Percentiles rank a stretch among this genome's conserved stretches.
Conservation (phyloP, 495 filamentous ascomycete species). For the Hypoxylon subgilvum region DNA sequence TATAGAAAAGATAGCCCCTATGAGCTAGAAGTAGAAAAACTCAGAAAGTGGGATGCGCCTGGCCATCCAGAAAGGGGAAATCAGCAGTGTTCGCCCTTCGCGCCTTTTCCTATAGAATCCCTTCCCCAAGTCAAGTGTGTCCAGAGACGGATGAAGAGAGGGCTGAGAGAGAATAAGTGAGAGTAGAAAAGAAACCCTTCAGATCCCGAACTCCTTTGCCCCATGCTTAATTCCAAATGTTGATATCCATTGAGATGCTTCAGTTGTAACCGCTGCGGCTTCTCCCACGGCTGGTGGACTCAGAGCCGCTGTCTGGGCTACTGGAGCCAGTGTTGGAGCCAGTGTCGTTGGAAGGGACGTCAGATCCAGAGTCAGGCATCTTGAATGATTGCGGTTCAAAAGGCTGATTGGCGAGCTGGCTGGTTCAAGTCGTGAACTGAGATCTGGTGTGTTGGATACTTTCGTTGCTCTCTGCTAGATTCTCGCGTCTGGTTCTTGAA, state of each 20-base stretch:
- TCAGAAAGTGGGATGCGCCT: background rate
- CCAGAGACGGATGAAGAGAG: background rate
- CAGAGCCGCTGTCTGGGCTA: conserved; percentile 23
- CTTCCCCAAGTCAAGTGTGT: background rate
- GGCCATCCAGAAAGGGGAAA: background rate
- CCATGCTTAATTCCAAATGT: conserved; percentile 9
- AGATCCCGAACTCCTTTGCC: conserved; percentile 19
- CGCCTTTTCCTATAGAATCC: background rate
- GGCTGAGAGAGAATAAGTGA: background rate
- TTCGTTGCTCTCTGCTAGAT: no score
- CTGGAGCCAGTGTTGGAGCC: conserved; percentile 32
- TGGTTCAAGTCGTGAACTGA: no score
- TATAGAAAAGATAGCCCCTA: background rate
- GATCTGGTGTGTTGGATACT: no score
- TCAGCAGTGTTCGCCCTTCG: no score
- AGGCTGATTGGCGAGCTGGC: background rate
- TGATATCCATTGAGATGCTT: conserved; percentile 7
- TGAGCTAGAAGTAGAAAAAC: background rate
- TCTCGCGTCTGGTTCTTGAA: no score
- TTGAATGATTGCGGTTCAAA: conserved; percentile 1
- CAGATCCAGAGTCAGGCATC: conserved; percentile 35
- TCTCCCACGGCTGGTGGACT: conserved; percentile 17
- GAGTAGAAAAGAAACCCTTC: conserved; percentile 4
- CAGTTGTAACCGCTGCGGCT: conserved; percentile 38
- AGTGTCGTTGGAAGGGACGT: conserved; percentile 28